These are phyloP conservation scores for Trametes gibbosa DNA, from an alignment of 768 basidiomycete species.

Conservation along the genomic window DNA sequence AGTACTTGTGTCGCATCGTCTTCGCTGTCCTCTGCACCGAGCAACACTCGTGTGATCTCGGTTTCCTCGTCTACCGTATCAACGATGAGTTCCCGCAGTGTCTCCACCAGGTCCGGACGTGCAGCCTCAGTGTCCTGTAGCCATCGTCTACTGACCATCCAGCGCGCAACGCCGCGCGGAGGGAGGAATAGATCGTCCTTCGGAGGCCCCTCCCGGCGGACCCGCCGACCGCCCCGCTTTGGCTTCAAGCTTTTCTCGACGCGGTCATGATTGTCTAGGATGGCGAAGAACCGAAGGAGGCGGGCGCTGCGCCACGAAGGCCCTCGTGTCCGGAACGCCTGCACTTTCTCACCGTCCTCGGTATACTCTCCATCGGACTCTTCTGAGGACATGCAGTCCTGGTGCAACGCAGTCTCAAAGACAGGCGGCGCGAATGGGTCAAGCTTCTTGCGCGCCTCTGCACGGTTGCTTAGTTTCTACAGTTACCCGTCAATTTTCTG, in stretches of 20 bases:
- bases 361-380: conserved; percentile 61
- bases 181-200: conserved; percentile 61
- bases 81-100: conserved; percentile 43
- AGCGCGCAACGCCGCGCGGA: conserved; percentile 59
- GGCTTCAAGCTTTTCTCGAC: conserved; percentile 43
- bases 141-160: conserved; percentile 80
- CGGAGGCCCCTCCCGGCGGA: conserved; percentile 49
- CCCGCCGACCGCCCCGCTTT: conserved; percentile 59
- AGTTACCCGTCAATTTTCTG: conserved; percentile 7
- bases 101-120: conserved; percentile 47
- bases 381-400: conserved; percentile 81
- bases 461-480: conserved; percentile 69
- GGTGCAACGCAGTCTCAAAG: conserved; percentile 68
- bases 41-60: conserved; percentile 24
- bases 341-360: conserved; percentile 28
- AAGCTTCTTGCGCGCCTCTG: conserved; percentile 54
- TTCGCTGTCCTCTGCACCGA: conserved; percentile 57
- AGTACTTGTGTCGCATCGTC: conserved; percentile 25
- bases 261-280: conserved; percentile 58
- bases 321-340: conserved; percentile 54
- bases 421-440: conserved; percentile 54
- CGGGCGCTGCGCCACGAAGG: conserved; percentile 68
- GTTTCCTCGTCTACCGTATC: conserved; percentile 36
- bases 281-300: conserved; percentile 55
- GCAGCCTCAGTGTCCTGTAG: conserved; percentile 37